Evolutionary conservation across 257 asterid species (phyloP), one percentile per base, ranked within the genome.

Genomic region (Galeopsis tetrahit): DNA sequence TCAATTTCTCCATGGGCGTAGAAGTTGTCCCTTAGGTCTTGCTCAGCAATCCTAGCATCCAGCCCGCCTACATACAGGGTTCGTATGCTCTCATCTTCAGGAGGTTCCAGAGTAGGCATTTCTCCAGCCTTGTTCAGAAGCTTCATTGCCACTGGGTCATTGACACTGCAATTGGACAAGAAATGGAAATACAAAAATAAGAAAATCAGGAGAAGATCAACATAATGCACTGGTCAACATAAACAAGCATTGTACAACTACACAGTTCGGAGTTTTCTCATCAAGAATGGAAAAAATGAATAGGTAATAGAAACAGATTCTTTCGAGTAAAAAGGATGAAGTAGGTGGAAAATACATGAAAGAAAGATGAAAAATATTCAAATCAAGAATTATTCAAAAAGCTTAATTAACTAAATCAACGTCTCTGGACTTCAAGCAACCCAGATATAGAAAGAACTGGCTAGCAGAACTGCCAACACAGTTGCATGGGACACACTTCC

Each of bases 91-190:
- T 88, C 96, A 15, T 95, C 99, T 1, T 95, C 96, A 3, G 99
- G 98, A 53, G 98, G 97, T 82, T 92, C 98, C 69, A 95, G 75
- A 17, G 98, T 84, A 71, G 99, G 99, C 99, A 92, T 95, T 80
- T 95, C 99, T 65, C 98, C 99, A 14, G 99, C 99, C 85, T 90
- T 92, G 79, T 79, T 78, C 33, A 95, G 93, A 35, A 95, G 89
- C 86, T 92, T 95, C 84, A 86, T 1, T 5, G 99, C 99, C 81
- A 95, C 99, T 7, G 97, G 97, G 79, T 95, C 99, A 44, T 95
- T 92, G 28, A 95, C 84, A 66, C 98, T 95, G 88, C 79, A 85
- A 42, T 76, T 6, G 21, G 72, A 65, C 67, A 33, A 49, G 60
- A 62, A 3, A 60, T 38, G 17, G 36, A 66, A 61, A 17, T 31